Conservation (phyloP, 2,329 filamentous ascomycete species). For the Xylariaceae sp. region DNA sequence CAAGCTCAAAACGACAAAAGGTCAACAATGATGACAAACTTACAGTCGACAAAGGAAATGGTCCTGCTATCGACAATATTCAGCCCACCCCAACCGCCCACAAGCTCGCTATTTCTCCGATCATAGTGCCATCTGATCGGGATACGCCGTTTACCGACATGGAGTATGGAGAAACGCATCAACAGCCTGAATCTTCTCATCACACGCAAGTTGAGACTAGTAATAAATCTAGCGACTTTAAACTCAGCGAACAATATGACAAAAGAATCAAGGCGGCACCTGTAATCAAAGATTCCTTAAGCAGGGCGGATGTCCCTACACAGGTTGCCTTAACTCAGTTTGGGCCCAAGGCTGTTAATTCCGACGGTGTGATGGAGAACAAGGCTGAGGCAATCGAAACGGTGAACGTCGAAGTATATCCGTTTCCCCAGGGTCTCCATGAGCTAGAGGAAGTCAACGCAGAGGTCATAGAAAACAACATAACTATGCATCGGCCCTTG, state of each 20-base stretch:
- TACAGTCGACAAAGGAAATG: not conserved
- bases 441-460: not conserved
- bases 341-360: not conserved
- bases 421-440: not conserved
- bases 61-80: not conserved
- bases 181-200: not conserved
- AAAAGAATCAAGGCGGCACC: not conserved
- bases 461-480: not conserved
- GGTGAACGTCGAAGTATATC: not conserved
- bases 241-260: not conserved
- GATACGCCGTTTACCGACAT: not conserved
- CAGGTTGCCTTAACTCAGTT: not conserved
- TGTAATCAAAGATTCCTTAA: not conserved
- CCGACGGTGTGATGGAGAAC: not conserved
- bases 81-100: not conserved
- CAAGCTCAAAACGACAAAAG: not conserved
- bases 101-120: not conserved
- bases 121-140: not conserved
- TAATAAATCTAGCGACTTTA: not conserved
- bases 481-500: not conserved
- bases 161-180: not conserved
- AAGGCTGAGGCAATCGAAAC: slow-evolving; percentile 4
- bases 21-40: not conserved
- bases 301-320: not conserved
- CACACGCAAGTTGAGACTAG: not conserved